phyloP scores from a whole-genome alignment of 2,329 filamentous ascomycete species.

The Clathrospora elynae region DNA sequence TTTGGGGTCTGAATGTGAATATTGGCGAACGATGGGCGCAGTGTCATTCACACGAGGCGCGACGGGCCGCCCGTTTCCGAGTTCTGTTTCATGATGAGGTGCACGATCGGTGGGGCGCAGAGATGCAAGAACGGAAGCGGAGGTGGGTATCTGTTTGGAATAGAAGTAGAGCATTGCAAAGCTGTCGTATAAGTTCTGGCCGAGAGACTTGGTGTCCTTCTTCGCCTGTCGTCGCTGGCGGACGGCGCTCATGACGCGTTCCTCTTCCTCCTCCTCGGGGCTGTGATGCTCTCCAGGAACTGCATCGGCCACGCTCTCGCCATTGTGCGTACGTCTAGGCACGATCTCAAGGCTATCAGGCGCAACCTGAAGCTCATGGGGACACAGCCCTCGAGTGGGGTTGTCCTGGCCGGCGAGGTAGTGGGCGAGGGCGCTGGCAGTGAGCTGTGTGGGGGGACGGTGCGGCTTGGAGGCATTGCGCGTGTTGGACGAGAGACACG shows the following conservation, averaged over 20 bases:
- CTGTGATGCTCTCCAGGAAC: not conserved
- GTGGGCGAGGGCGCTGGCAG: conserved; percentile 78
- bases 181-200: conserved; percentile 60
- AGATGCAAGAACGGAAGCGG: conserved; percentile 30
- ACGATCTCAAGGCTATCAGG: conserved; percentile 36
- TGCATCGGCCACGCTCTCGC: not conserved
- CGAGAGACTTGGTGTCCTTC: conserved; percentile 66
- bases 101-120: conserved; percentile 17
- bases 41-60: conserved; percentile 12
- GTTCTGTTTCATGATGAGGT: not conserved
- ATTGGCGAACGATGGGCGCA: conserved; percentile 7
- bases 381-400: conserved; percentile 71
- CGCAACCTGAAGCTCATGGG: conserved; percentile 49
- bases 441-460: conserved; percentile 78
- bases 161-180: conserved; percentile 43
- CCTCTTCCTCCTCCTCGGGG: not conserved
- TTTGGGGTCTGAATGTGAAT: conserved; percentile 16
- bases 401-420: conserved; percentile 82
- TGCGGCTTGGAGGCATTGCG: conserved; percentile 71
- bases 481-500: conserved; percentile 79
- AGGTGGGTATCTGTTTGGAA: conserved; percentile 39
- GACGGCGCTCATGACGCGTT: conserved; percentile 22
- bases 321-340: not conserved
- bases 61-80: conserved; percentile 20
- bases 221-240: conserved; percentile 35